Evolutionary conservation across 495 filamentous ascomycete genomes (phyloP), one percentile per base, ranked within the genome.

Genomic region (Hypoxylon intermedium): DNA sequence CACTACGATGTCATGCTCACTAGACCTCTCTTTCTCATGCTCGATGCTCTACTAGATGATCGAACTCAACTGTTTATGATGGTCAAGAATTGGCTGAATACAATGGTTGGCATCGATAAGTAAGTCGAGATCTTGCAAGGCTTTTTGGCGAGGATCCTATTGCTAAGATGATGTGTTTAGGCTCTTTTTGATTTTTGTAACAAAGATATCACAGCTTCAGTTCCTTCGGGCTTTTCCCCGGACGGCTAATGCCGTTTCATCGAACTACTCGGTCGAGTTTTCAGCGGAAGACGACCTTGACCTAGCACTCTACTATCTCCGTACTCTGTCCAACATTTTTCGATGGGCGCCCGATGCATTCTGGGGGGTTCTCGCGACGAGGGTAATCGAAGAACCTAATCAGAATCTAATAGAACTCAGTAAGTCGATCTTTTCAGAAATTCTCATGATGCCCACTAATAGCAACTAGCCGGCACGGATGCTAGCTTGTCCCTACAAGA

Each of bases 61-160:
- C 82, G 83, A 19, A 86, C 84, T 9, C 90, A 93, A 65, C 69
- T 89, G 24, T 91, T 85, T 30, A 85, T 89, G 69, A 87, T 87
- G 49, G 85, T 90, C 16, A 85, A 89, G 57, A 85, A 82, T 34
- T 98, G 94, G 94, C 76, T 98, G 6, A 87, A 89, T 64, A 89
- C 83, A 40, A 76, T 95, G 13, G 75, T 87, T 40, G 83, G 79
- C n/a, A 75, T 90, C 61, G 82, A 86, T 50, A 84, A 81, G 82
- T 87, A 75, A 58, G 77, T 75, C 31, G 19, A 16, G 20, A 19
- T 6, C 18, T 21, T 11, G 15, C 16, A 36, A 20, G 36, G 23
- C 2, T 7, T 41, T n/a, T 30, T 21, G 34, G 20, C n/a, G n/a
- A 21, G 2, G 4, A 28, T 28, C 1, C 9, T 21, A 4, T 24